A percentile compares a stretch with the other conserved stretches of the same genome.
phyloP scores from a whole-genome alignment of 495 filamentous ascomycete species.

The Penicillium canescens region DNA sequence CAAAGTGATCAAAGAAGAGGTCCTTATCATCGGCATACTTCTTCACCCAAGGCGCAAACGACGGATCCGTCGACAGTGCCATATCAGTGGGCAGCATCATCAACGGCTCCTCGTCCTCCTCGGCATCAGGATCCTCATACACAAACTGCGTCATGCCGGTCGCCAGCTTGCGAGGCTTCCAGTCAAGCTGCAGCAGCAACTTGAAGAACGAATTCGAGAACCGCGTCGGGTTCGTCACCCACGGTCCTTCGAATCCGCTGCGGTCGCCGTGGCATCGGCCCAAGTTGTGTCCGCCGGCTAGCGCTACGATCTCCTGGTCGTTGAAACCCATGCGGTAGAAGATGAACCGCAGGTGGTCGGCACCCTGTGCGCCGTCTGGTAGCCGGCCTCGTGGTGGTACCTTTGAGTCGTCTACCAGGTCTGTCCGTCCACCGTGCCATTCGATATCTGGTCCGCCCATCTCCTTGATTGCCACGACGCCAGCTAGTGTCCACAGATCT shows the following conservation, averaged over 20 bases:
- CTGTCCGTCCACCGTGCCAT: constrained; percentile 58
- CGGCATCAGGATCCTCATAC: constrained; percentile 57
- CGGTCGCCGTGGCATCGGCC: constrained; percentile 62
- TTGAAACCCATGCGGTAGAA: constrained; percentile 67
- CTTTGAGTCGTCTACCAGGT: constrained; percentile 57
- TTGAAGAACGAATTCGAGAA: constrained; percentile 66
- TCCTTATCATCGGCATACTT: constrained; percentile 61
- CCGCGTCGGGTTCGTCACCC: constrained; percentile 64
- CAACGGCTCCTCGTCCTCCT: constrained; percentile 47
- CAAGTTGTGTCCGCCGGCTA: constrained; percentile 61
- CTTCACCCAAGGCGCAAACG: constrained; percentile 53
- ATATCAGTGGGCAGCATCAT: constrained; percentile 59
- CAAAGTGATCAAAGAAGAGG: constrained; percentile 60
- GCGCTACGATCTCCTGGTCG: constrained; percentile 63
- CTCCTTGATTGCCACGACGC: constrained; percentile 56
- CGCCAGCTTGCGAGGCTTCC: constrained; percentile 51
- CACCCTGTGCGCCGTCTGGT: constrained; percentile 59
- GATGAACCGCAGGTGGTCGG: constrained; percentile 58
- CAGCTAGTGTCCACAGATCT: constrained; percentile 63
- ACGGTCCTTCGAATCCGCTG: constrained; percentile 60
- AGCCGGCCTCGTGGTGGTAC: constrained; percentile 57
- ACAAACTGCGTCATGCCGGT: constrained; percentile 60
- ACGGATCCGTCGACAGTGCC: constrained; percentile 38
- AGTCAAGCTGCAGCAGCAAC: constrained; percentile 54
- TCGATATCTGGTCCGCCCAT: constrained; percentile 57